Conservation (phyloP, 2,329 filamentous ascomycete species). For the Hypoxylon sp. region DNA sequence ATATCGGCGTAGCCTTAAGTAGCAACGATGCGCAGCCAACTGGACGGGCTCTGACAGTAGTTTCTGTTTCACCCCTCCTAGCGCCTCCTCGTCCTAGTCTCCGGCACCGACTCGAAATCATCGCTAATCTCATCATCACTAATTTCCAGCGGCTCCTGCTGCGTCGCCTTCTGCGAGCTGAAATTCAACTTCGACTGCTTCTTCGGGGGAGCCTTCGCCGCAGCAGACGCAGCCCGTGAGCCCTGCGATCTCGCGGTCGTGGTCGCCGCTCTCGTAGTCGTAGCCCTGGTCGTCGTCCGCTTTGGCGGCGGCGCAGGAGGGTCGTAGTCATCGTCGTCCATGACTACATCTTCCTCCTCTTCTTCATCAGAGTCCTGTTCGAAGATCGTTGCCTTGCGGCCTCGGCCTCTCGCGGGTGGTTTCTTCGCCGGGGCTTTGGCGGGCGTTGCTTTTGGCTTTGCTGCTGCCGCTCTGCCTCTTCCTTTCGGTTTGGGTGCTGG, state of each 20-base stretch:
- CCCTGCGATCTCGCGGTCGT: conserved; percentile 45
- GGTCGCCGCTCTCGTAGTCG: conserved; percentile 27
- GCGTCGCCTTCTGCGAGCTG: conserved; percentile 62
- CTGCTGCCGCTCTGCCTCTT: conserved; percentile 55
- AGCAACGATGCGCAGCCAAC: too few relatives aligned
- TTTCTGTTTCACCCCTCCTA: conserved; percentile 1
- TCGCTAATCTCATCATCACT: conserved; percentile 77
- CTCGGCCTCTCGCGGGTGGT: conserved; percentile 62
- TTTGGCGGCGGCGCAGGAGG: conserved; percentile 56
- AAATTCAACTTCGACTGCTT: conserved; percentile 67
- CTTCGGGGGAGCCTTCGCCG: conserved; percentile 51
- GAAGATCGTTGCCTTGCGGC: conserved; percentile 59
- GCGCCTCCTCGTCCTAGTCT: conserved; percentile 50
- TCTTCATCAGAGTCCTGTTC: conserved; percentile 59
- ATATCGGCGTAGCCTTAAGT: too few relatives aligned
- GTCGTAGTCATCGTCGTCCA: conserved; percentile 67
- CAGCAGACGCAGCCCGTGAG: conserved; percentile 54
- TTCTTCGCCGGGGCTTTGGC: conserved; percentile 53
- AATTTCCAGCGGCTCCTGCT: conserved; percentile 68
- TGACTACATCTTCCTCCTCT: conserved; percentile 66
- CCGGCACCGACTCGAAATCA: conserved; percentile 70
- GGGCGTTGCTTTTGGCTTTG: conserved; percentile 55
- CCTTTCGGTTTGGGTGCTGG: conserved; percentile 46
- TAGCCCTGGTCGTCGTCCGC: conserved; percentile 53
- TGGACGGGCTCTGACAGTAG: too few relatives aligned